These are phyloP conservation scores for Reutealis trisperma DNA, from an alignment of 345 rosid genomes.

Conservation along the genomic window DNA sequence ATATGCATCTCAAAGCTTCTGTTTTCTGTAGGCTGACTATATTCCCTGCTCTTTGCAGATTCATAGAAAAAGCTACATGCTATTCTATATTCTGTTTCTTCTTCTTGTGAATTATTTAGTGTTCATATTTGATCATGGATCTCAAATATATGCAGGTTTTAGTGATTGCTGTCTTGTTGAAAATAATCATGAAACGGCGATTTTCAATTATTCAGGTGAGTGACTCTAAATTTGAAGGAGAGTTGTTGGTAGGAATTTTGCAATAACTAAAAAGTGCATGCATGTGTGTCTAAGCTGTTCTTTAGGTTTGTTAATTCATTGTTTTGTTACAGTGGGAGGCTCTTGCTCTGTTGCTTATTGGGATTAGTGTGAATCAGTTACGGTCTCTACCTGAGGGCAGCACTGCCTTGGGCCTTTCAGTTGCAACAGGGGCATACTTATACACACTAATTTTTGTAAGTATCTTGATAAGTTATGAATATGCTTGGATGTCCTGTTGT, in stretches of 20 bases:
- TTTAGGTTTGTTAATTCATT: constrained; percentile 8
- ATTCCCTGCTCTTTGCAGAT: neutral
- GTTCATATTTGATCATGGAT: neutral
- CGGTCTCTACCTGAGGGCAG: constrained; percentile 83
- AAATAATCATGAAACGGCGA: constrained; percentile 82
- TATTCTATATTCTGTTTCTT: neutral
- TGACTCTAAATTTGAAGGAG: constrained; percentile 1
- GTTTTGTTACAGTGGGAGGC: constrained; percentile 87
- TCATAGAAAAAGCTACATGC: neutral
- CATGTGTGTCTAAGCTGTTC: neutral
- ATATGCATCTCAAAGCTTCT: neutral
- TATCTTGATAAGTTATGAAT: neutral
- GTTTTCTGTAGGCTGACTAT: neutral
- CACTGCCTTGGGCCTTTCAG: constrained; percentile 67
- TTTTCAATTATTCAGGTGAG: constrained; percentile 87
- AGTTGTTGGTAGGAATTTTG: neutral
- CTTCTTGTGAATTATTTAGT: neutral
- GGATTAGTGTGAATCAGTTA: constrained; percentile 88
- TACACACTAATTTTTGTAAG: constrained; percentile 90
- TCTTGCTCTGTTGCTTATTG: constrained; percentile 89
- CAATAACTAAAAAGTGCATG: neutral
- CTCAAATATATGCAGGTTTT: constrained; percentile 50
- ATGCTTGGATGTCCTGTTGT: neutral
- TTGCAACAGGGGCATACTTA: constrained; percentile 81
- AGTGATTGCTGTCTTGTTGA: constrained; percentile 88